A percentile compares a stretch with the other conserved stretches of the same genome.
phyloP scores from a whole-genome alignment of 2,329 filamentous ascomycete genomes.

The Fusarium incarnatum region DNA sequence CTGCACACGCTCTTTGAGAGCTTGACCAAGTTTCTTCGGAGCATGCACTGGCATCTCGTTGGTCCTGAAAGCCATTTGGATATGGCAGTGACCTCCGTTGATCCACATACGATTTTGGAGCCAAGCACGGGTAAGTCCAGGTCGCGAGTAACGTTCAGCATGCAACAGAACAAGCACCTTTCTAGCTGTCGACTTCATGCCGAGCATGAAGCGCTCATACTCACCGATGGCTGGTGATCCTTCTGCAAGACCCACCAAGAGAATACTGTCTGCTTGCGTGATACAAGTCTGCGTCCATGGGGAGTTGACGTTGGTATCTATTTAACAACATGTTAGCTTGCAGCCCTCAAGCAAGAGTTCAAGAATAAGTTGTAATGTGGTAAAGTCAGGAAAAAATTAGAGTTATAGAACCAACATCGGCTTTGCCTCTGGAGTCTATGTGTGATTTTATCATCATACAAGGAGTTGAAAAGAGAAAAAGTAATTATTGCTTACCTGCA shows the following conservation, averaged over 20 bases:
- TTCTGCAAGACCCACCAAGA: conserved; percentile 91
- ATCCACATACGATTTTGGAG: conserved; percentile 95
- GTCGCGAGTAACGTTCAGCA: conserved; percentile 84
- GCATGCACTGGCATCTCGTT: conserved; percentile 81
- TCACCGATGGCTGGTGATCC: conserved; percentile 91
- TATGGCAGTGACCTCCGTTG: conserved; percentile 96
- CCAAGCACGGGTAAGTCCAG: conserved; percentile 90
- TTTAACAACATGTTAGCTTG: conserved; percentile 47
- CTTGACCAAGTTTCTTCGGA: conserved; percentile 82
- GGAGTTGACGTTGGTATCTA: conserved; percentile 94
- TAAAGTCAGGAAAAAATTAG: conserved; percentile 75
- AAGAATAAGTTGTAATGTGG: conserved; percentile 9
- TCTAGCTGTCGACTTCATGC: conserved; percentile 95
- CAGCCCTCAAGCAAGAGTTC: conserved; percentile 1
- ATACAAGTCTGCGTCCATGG: conserved; percentile 99
- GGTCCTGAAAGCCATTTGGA: conserved; percentile 91
- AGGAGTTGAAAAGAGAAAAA: conserved; percentile 5
- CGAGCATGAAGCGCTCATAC: conserved; percentile 94
- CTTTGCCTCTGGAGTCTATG: conserved; percentile 60
- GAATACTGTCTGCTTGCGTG: conserved; percentile 93
- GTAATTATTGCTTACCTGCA: conserved; percentile 68
- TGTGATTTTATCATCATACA: conserved; percentile 64
- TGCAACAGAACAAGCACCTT: conserved; percentile 94
- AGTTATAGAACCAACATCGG: conserved; percentile 68
- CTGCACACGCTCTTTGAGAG: conserved; percentile 91